Base-by-base conservation (phyloP, 257 asterid genomes). In the Thymus mandschuricus region DNA sequence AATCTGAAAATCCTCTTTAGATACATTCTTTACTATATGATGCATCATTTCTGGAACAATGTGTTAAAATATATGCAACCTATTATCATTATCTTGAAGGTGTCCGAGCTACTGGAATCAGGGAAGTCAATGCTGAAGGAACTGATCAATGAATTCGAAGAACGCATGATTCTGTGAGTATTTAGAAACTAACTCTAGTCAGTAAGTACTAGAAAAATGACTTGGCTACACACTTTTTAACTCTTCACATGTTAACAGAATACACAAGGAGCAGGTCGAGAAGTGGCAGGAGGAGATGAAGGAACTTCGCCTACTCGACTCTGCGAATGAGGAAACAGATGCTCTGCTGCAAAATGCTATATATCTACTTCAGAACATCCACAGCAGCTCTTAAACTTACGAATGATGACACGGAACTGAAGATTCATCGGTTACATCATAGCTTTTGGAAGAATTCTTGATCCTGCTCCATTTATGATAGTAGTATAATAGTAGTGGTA, bases 281-380 rank as follows among this genome's bases (percentile, higher is more conserved):
- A 91, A 89, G 72, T 93, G 96, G 95, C 96, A 93, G 83, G 92
- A 87, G 79, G 91, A 91, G 82, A 89, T 93, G 71, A 88, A 91
- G 84, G 91, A 87, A 78, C 86, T 93, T 61, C 92, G 96, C 60
- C 64, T 81, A 68, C 83, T 89, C 75, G 98, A 89, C 77, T 78
- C 86, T 67, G 88, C 86, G 66, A 91, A 93, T 60, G 97, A 89
- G 84, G 92, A 89, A 81, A 77, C 69, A 31, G 85, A 78, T 81
- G 83, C 85, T 63, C 80, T 84, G 78, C 64, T 93, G 82, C 86
- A 79, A 40, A 84, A 82, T 76, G 96, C 95, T n/a, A 84, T 78
- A 75, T 81, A 78, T 69, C 80, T 87, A 48, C 83, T 89, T 73
- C 96, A 82, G 78, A 85, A 78, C 75, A 69, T 80, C 75, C 86